Percentiles rank a stretch among this genome's conserved stretches.
Conservation (phyloP, 805 yeast species). For the Cyberlindnera americana region DNA sequence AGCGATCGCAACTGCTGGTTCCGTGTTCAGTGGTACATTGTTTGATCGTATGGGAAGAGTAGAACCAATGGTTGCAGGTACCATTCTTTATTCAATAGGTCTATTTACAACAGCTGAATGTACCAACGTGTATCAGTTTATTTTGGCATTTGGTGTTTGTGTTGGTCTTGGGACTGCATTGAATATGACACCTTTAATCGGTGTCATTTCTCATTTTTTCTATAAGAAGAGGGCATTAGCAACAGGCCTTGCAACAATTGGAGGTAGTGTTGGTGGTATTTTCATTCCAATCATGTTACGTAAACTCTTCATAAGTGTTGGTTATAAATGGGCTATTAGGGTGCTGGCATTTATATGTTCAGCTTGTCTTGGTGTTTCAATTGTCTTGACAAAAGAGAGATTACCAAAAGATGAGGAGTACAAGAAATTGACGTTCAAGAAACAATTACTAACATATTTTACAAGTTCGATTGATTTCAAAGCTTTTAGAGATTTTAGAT, state of each 20-base stretch:
- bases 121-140: conserved; percentile 53
- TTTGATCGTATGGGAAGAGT: conserved; percentile 62
- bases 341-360: conserved; percentile 46
- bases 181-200: conserved; percentile 57
- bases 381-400: conserved; percentile 40
- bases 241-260: conserved; percentile 46
- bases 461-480: conserved; percentile 29
- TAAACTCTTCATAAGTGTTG: conserved; percentile 45
- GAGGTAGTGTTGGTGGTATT: conserved; percentile 59
- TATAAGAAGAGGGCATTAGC: conserved; percentile 55
- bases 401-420: conserved; percentile 33
- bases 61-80: conserved; percentile 42
- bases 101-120: conserved; percentile 55
- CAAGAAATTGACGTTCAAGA: conserved; percentile 23
- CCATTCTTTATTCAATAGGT: conserved; percentile 46
- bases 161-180: conserved; percentile 59
- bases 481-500: conserved; percentile 16
- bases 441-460: conserved; percentile 23
- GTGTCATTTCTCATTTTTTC: conserved; percentile 67
- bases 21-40: conserved; percentile 52
- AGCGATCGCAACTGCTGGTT: conserved; percentile 47
- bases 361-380: conserved; percentile 34
- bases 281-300: conserved; percentile 53
- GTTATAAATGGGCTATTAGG: conserved; percentile 60
- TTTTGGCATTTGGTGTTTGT: conserved; percentile 53